These are phyloP conservation scores for Amphichorda felina DNA, from an alignment of 2,329 filamentous ascomycete species.

Conservation along the genomic window DNA sequence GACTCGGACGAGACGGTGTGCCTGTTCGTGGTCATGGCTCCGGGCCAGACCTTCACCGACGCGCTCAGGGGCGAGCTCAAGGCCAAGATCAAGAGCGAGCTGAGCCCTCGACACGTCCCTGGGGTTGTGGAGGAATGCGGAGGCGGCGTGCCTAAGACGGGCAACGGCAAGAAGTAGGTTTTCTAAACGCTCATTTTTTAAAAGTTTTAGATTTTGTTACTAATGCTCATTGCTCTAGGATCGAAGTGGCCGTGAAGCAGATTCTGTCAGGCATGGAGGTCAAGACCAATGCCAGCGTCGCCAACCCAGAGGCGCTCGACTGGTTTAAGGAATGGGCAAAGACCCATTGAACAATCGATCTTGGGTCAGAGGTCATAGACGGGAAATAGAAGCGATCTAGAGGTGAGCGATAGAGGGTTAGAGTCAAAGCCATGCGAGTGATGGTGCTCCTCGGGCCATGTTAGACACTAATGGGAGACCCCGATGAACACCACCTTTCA, in stretches of 20 bases:
- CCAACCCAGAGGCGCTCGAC: constrained; percentile 75
- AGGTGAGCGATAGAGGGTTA: no score
- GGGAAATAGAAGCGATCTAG: no score
- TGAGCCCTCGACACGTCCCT: constrained; percentile 85
- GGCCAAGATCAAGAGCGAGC: constrained; percentile 56
- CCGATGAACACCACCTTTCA: no score
- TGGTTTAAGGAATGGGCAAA: constrained; percentile 77
- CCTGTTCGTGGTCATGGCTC: constrained; percentile 71
- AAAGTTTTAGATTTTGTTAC: not conserved
- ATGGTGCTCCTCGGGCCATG: no score
- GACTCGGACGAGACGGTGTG: constrained; percentile 81
- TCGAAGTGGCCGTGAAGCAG: constrained; percentile 93
- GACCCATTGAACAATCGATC: constrained; percentile 32
- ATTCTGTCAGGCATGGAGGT: constrained; percentile 81
- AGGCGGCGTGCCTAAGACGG: constrained; percentile 77
- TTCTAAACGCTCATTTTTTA: not conserved
- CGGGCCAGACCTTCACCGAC: constrained; percentile 41
- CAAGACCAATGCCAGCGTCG: constrained; percentile 86
- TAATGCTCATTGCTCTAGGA: constrained; percentile 30
- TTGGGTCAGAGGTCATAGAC: no score
- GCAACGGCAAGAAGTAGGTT: constrained; percentile 87
- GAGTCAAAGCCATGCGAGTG: no score
- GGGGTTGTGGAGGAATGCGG: constrained; percentile 68
- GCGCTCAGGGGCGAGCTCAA: constrained; percentile 55
- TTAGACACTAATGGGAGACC: no score